Percentiles rank a stretch among this genome's conserved stretches.
Evolutionary conservation across 441 rosid species (phyloP).

Genomic region (Erodium moschatum): DNA sequence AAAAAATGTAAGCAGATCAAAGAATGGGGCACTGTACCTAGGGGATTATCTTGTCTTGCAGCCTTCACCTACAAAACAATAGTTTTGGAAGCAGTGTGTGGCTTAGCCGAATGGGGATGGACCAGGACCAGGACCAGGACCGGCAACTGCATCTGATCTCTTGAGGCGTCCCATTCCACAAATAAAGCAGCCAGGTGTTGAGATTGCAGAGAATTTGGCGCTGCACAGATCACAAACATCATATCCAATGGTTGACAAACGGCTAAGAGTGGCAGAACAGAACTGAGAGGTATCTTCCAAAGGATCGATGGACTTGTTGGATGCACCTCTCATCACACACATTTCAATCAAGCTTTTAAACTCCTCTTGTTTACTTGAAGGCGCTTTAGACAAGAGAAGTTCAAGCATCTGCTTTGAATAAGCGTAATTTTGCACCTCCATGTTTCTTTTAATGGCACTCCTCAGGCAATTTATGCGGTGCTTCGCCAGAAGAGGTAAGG

Average conservation of each 20-base stretch:
- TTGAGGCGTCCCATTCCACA: constrained; percentile 97
- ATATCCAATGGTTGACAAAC: constrained; percentile 87
- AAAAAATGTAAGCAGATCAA: constrained; percentile 29
- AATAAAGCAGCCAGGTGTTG: constrained; percentile 83
- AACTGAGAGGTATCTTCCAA: constrained; percentile 90
- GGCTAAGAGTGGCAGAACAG: constrained; percentile 91
- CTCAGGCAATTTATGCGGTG: constrained; percentile 94
- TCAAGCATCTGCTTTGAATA: constrained; percentile 95
- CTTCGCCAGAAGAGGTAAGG: constrained; percentile 81
- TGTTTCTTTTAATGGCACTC: constrained; percentile 88
- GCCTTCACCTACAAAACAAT: not conserved
- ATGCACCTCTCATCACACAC: constrained; percentile 75
- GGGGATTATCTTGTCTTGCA: not conserved
- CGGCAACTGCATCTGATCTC: constrained; percentile 79
- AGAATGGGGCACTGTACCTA: not conserved
- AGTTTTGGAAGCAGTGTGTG: not conserved
- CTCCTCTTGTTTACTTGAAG: constrained; percentile 83
- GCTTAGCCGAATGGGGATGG: constrained; percentile 77
- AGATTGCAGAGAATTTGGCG: constrained; percentile 85
- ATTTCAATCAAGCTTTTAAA: constrained; percentile 75
- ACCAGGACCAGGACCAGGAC: constrained; percentile 40
- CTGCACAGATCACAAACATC: constrained; percentile 97
- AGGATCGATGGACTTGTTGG: constrained; percentile 93
- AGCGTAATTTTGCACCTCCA: constrained; percentile 94
- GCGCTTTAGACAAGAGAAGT: constrained; percentile 88